These are phyloP conservation scores for Talaromyces thailandensis DNA, from an alignment of 495 filamentous ascomycete species.

Conservation along the genomic window DNA sequence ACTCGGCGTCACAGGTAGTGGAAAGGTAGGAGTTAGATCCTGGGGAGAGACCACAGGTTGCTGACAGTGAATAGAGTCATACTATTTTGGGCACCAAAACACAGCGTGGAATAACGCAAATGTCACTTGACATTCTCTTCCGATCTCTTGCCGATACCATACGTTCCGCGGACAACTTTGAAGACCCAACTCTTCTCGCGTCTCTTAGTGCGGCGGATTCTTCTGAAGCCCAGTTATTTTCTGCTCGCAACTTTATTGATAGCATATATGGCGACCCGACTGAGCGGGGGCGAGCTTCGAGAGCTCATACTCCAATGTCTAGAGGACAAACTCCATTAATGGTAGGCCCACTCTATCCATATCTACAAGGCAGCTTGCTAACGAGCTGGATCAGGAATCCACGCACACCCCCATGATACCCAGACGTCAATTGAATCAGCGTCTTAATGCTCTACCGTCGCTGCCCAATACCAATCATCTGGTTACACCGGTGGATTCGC, in stretches of 20 bases:
- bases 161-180: conserved; percentile 47
- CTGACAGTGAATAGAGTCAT: conserved; percentile 59
- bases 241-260: conserved; percentile 72
- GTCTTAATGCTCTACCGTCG: conserved; percentile 57
- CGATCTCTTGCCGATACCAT: conserved; percentile 61
- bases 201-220: conserved; percentile 68
- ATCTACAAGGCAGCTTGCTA: conserved; percentile 6
- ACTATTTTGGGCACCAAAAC: conserved; percentile 88
- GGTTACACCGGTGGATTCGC: conserved; percentile 54
- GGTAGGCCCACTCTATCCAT: conserved; percentile 20
- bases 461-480: conserved; percentile 68
- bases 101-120: conserved; percentile 83
- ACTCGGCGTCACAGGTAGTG: conserved; percentile 88
- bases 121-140: conserved; percentile 84
- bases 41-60: conserved; percentile 9
- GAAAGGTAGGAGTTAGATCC: conserved; percentile 58
- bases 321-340: conserved; percentile 35
- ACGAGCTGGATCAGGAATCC: conserved; percentile 38
- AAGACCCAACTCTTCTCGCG: conserved; percentile 52
- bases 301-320: conserved; percentile 72
- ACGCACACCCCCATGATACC: conserved; percentile 40
- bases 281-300: conserved; percentile 52
- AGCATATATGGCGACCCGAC: conserved; percentile 62
- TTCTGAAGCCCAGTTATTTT: conserved; percentile 74
- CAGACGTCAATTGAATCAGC: conserved; percentile 48